Percentiles rank a stretch among this genome's conserved stretches.
These are phyloP conservation scores for Corinectria fuckeliana DNA, from an alignment of 2,329 filamentous ascomycete genomes.

Conservation along the genomic window DNA sequence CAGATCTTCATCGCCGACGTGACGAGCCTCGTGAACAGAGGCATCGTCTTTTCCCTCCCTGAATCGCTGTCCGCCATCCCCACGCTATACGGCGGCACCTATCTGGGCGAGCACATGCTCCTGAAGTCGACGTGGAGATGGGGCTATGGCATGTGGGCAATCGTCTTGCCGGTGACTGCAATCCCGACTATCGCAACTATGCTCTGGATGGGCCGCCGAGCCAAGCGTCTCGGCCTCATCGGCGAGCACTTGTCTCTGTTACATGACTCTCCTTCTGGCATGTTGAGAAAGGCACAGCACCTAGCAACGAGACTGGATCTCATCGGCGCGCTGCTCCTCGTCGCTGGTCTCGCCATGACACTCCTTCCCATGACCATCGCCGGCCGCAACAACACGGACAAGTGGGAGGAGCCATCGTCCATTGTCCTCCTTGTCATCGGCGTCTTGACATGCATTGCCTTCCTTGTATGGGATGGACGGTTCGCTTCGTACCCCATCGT, in stretches of 20 bases:
- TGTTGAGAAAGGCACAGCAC: not conserved
- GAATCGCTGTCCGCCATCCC: constrained; percentile 28
- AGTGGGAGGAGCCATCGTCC: constrained; percentile 23
- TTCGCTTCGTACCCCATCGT: not conserved
- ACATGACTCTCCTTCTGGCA: not conserved
- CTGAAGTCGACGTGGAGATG: constrained; percentile 21
- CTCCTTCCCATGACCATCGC: constrained; percentile 26
- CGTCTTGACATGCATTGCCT: not conserved
- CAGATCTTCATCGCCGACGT: constrained; percentile 31
- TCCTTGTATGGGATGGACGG: not conserved
- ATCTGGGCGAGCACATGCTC: constrained; percentile 26
- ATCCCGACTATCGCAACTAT: constrained; percentile 19
- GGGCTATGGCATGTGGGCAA: constrained; percentile 28
- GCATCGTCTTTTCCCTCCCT: constrained; percentile 24
- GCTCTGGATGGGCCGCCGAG: not conserved
- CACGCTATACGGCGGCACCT: constrained; percentile 26
- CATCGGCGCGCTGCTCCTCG: constrained; percentile 19
- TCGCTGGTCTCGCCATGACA: constrained; percentile 26
- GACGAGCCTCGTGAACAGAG: constrained; percentile 25
- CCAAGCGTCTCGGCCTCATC: not conserved
- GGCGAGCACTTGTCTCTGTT: not conserved
- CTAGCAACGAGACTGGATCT: constrained; percentile 17
- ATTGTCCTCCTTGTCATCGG: constrained; percentile 21
- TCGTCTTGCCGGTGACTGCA: constrained; percentile 12
- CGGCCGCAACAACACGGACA: constrained; percentile 22